Percentiles rank a stretch among this genome's conserved stretches.
These are phyloP conservation scores for Fagus sylvatica DNA, from an alignment of 306 rosid genomes.

Conservation along the genomic window DNA sequence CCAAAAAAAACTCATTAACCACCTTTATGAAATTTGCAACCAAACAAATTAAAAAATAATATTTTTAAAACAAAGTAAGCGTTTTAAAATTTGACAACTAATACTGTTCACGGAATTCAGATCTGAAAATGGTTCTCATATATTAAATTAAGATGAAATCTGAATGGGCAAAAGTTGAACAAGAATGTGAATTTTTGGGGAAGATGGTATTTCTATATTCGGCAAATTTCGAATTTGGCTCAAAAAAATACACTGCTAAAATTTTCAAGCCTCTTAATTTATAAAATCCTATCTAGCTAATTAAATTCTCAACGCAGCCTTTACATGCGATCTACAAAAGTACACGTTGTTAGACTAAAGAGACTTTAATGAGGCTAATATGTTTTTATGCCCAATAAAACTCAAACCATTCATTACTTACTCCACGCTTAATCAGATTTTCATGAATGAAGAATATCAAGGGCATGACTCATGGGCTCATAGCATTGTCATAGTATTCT, in stretches of 20 bases:
- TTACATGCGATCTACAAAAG: not conserved
- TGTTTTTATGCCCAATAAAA: not conserved
- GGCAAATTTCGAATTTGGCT: not conserved
- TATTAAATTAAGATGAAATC: not conserved
- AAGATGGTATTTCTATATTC: not conserved
- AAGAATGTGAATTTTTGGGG: not conserved
- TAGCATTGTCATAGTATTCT: not conserved
- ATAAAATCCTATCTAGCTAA: not conserved
- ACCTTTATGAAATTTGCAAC: too few relatives aligned
- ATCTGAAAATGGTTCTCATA: not conserved
- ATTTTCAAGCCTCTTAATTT: not conserved
- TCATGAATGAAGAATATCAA: slow-evolving; percentile 12
- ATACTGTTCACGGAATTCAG: not conserved
- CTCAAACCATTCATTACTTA: too few relatives aligned
- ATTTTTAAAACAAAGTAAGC: too few relatives aligned
- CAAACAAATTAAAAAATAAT: too few relatives aligned
- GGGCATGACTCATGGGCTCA: not conserved
- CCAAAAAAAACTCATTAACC: too few relatives aligned
- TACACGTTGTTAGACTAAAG: not conserved
- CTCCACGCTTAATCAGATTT: not conserved
- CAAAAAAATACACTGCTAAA: not conserved
- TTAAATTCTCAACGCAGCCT: not conserved
- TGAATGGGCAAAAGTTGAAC: not conserved
- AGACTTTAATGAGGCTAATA: not conserved
- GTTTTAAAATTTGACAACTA: not conserved